phyloP scores from a whole-genome alignment of 495 filamentous ascomycete genomes.

The Penicillium coffeae region DNA sequence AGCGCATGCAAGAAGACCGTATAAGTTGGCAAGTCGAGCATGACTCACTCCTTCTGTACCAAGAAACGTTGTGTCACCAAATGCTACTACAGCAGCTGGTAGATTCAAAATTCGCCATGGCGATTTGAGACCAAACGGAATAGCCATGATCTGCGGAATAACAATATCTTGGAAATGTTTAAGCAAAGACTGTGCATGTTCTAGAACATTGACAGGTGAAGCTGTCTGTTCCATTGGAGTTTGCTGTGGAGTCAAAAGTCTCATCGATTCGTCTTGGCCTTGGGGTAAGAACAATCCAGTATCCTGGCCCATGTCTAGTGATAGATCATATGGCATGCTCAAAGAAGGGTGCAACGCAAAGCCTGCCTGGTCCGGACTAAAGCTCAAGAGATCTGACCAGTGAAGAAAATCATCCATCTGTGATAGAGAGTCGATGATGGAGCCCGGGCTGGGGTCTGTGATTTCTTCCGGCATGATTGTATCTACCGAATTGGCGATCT shows the following conservation, averaged over 20 bases:
- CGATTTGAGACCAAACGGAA: constrained; percentile 29
- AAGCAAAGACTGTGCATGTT: constrained; percentile 24
- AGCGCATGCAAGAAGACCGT: constrained; percentile 28
- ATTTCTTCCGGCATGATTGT: constrained; percentile 6
- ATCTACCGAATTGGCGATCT: neutral
- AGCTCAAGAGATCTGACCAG: constrained; percentile 31
- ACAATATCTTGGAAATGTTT: constrained; percentile 34
- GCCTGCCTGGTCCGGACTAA: constrained; percentile 23
- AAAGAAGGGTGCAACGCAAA: constrained; percentile 12
- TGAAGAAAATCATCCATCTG: constrained; percentile 33
- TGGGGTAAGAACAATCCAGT: constrained; percentile 2
- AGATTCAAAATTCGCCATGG: constrained; percentile 34
- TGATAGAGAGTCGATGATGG: constrained; percentile 24
- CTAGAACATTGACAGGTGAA: constrained; percentile 13
- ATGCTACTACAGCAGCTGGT: constrained; percentile 28
- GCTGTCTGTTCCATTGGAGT: constrained; percentile 7
- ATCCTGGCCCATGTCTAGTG: constrained; percentile 12
- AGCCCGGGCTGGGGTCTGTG: constrained; percentile 10
- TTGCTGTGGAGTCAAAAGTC: constrained; percentile 7
- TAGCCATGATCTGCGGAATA: constrained; percentile 30
- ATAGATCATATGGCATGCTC: constrained; percentile 17
- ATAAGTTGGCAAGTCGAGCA: constrained; percentile 31
- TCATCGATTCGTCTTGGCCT: constrained; percentile 1
- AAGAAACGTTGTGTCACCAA: constrained; percentile 28
- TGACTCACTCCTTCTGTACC: constrained; percentile 27